Percentiles rank a stretch among this genome's conserved stretches.
phyloP scores from a whole-genome alignment of 2,329 filamentous ascomycete genomes.

The Geosmithia morbida region DNA sequence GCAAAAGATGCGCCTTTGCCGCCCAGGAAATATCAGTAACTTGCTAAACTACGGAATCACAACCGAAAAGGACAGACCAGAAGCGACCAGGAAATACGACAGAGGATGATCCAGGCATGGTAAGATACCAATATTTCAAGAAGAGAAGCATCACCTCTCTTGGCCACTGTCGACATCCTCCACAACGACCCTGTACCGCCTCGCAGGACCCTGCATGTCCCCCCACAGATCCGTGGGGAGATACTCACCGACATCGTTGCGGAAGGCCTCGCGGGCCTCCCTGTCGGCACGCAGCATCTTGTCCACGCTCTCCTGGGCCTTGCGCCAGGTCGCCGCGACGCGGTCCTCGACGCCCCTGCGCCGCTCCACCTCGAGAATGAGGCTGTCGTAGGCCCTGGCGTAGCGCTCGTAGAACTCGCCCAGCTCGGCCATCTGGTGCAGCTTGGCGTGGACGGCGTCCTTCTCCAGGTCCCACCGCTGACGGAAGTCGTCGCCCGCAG shows the following conservation, averaged over 20 bases:
- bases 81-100: too few species aligned
- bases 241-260: conserved; percentile 70
- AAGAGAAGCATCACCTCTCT: neutral
- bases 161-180: conserved; percentile 9
- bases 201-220: conserved; percentile 49
- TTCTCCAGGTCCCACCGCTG: conserved; percentile 63
- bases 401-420: conserved; percentile 81
- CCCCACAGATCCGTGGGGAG: conserved; percentile 82
- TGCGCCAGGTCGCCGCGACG: conserved; percentile 59
- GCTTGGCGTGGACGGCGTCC: conserved; percentile 49
- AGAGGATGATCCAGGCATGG: too few species aligned
- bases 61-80: too few species aligned
- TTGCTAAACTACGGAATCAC: too few species aligned
- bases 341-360: conserved; percentile 59
- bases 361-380: conserved; percentile 73
- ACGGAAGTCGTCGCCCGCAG: conserved; percentile 48
- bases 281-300: conserved; percentile 61
- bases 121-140: too few species aligned
- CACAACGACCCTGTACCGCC: conserved; percentile 32
- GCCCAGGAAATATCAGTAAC: too few species aligned
- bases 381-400: conserved; percentile 64
- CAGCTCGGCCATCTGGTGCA: conserved; percentile 65
- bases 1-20: too few species aligned
- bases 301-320: conserved; percentile 64
- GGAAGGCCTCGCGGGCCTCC: conserved; percentile 61